Evolutionary conservation across 371 early-diverging fungal species (phyloP).

Genomic region (Homolaphlyctis polyrhiza): DNA sequence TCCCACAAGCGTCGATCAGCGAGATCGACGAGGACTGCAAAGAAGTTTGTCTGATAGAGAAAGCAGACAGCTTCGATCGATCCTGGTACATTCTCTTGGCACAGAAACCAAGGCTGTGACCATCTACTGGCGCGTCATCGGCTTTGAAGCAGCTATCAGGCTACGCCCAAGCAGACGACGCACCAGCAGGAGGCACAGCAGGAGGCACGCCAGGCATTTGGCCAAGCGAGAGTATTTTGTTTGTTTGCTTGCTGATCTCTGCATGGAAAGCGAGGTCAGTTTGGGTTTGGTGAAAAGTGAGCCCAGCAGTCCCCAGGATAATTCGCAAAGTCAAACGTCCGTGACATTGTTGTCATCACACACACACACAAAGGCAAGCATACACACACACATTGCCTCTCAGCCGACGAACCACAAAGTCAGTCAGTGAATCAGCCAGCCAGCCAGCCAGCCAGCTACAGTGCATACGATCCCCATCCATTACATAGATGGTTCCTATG

Average conservation of each 20-base stretch:
- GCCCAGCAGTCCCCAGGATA: too few relatives aligned
- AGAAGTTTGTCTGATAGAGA: background rate
- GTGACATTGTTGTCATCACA: too few relatives aligned
- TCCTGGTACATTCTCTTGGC: too few relatives aligned
- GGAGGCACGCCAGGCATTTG: background rate
- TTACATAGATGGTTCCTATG: background rate
- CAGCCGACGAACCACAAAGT: background rate
- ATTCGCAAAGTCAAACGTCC: too few relatives aligned
- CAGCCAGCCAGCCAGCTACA: background rate
- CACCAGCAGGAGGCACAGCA: background rate
- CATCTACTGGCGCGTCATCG: too few relatives aligned
- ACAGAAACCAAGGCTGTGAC: too few relatives aligned
- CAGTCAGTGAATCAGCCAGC: background rate
- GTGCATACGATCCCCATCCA: background rate
- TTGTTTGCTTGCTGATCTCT: background rate
- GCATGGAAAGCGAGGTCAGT: too few relatives aligned
- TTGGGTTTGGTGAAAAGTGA: too few relatives aligned
- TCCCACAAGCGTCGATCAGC: too few relatives aligned
- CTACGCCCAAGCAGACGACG: background rate
- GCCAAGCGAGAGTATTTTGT: background rate
- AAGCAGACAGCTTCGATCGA: background rate
- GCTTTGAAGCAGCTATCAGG: too few relatives aligned
- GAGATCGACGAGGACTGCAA: background rate
- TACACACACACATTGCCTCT: background rate
- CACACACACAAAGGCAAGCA: background rate